Conservation (phyloP, 2,329 filamentous ascomycete genomes). For the Trichoderma arundinaceum region DNA sequence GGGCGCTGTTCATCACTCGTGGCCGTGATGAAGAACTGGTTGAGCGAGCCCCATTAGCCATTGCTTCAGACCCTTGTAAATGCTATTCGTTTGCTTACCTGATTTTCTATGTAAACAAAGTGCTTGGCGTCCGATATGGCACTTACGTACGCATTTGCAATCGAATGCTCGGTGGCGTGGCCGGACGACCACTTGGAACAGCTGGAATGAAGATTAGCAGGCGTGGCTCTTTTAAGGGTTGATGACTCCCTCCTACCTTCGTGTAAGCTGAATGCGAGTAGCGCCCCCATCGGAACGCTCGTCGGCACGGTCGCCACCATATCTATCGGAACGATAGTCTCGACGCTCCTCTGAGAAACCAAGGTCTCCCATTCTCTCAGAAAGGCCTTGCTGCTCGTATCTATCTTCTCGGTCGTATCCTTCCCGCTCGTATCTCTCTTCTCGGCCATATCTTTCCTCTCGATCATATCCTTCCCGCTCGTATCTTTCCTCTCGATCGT, state of each 20-base stretch:
- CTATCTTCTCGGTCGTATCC: background rate
- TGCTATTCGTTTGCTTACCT: constrained; percentile 45
- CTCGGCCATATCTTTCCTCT: background rate
- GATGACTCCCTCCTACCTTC: constrained; percentile 48
- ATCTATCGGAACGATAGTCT: background rate
- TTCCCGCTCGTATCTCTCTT: constrained; percentile 5
- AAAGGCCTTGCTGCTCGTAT: background rate
- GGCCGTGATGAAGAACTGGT: constrained; percentile 83
- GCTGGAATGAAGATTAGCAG: constrained; percentile 40
- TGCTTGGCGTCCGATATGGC: constrained; percentile 71
- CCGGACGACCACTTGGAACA: constrained; percentile 59
- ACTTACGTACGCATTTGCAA: constrained; percentile 82
- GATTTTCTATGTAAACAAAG: constrained; percentile 82
- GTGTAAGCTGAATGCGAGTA: constrained; percentile 56
- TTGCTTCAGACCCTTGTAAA: background rate
- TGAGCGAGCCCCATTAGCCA: background rate
- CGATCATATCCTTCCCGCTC: constrained; percentile 1
- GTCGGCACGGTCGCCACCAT: constrained; percentile 15
- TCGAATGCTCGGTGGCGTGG: constrained; percentile 70
- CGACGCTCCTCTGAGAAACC: background rate
- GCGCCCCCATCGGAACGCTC: constrained; percentile 35
- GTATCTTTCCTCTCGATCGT: constrained; percentile 6
- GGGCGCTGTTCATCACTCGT: constrained; percentile 72
- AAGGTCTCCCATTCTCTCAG: constrained; percentile 27
- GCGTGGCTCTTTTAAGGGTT: background rate